Evolutionary conservation across 495 filamentous ascomycete genomes (phyloP), one percentile per base, ranked within the genome.

Genomic region (Evernia prunastri): DNA sequence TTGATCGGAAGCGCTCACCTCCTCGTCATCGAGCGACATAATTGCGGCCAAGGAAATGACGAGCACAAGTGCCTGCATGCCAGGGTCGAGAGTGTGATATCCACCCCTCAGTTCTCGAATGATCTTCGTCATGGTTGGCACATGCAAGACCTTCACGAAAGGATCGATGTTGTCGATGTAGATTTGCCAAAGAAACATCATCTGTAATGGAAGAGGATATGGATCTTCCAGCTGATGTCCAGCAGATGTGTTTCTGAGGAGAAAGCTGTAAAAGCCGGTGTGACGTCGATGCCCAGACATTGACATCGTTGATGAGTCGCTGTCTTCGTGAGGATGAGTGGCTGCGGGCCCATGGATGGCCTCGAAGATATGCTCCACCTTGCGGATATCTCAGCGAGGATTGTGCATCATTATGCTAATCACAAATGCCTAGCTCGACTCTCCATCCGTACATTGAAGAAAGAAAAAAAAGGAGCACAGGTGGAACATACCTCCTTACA

Each of bases 31-130:
- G 7, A 69, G 31, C 25, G 69, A 69, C 31, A 65, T 56, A 7
- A 67, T 31, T 37, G 61, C 68, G 23, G 40, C 58, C 36, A 63
- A 59, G 18, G 59, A 64, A 54, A 64, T 58, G 29, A 45, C 57
- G 12, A 63, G 59, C 57, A 67, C 35, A 15, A 69, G 42, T 29
- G 63, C 60, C 42, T 96, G 92, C 8, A 75, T 81, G 35, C 68
- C 58, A 17, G 36, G 37, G 36, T 27, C 18, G 25, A 57, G 35
- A 49, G 60, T 47, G n/a, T 70, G 7, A 47, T 64, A 37, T 25
- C 40, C 60, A 33, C 43, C 40, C 63, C 61, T 36, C 37, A 39
- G 45, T 37, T 64, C 58, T 45, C 54, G 39, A 12, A 68, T 63
- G 36, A 60, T 36, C 53, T 68, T 58, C 49, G 69, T 58, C 59